Evolutionary conservation across 768 basidiomycete genomes (phyloP).

Genomic region (Chalciporus piperatus): DNA sequence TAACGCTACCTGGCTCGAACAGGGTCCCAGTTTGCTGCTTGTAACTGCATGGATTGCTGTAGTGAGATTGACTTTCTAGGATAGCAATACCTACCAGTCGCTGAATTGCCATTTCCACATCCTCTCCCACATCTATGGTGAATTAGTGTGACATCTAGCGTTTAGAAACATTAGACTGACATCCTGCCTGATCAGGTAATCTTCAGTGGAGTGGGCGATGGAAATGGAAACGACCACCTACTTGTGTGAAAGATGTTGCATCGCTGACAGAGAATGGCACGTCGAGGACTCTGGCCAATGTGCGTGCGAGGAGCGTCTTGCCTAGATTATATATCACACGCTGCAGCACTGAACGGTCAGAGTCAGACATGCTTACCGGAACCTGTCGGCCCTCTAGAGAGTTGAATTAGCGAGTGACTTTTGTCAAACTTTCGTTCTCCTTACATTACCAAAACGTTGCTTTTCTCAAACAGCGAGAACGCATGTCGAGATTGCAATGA

Average conservation of each 20-base stretch:
- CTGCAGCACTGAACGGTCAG: background rate
- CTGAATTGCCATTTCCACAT: constrained; percentile 90
- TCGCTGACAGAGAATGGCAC: constrained; percentile 94
- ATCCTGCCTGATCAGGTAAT: constrained; percentile 55
- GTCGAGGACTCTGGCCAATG: constrained; percentile 86
- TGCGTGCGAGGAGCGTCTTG: constrained; percentile 88
- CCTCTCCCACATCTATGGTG: constrained; percentile 84
- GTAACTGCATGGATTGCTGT: constrained; percentile 50
- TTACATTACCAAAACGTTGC: constrained; percentile 91
- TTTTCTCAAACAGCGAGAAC: constrained; percentile 81
- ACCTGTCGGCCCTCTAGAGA: constrained; percentile 73
- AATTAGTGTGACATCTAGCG: constrained; percentile 2
- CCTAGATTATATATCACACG: constrained; percentile 40
- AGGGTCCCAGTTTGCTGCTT: constrained; percentile 89
- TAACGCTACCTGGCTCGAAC: constrained; percentile 67
- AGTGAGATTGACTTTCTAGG: background rate
- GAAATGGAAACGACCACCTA: constrained; percentile 28
- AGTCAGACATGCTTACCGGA: constrained; percentile 49
- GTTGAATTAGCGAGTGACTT: constrained; percentile 5
- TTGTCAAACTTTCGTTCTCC: constrained; percentile 20
- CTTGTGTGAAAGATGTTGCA: constrained; percentile 93
- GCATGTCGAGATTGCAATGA: constrained; percentile 42
- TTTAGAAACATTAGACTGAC: constrained; percentile 40
- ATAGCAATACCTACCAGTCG: constrained; percentile 54
- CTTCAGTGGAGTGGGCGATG: constrained; percentile 4